Base-by-base conservation (phyloP, 2,329 filamentous ascomycete genomes). In the Zymoseptoria brevis region DNA sequence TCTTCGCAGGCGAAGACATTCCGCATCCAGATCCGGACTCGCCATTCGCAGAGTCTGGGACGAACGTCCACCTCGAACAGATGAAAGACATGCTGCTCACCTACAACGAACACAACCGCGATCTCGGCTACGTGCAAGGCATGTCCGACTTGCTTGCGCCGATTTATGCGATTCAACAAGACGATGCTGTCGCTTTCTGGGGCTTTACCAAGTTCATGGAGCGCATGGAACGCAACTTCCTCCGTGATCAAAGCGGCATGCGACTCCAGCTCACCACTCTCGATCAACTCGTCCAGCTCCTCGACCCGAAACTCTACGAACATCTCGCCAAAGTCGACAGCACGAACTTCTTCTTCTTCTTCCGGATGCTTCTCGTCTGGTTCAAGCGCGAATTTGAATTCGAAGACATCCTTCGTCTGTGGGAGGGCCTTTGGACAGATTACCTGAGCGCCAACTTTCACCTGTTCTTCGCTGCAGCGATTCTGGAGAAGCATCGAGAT, bases 281-380 rank as follows among this genome's bases (percentile, higher is more conserved):
- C 3, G 92, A 99, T 71, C 91, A 99, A 65, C 86, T 99, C 0
- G 91, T 97, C 11, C 91, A 96, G 71, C 89, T 99, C 59, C 92
- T 99, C 85, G 94, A 99, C 66, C 94, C 95, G 0, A 89, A 91
- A 71, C 84, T 99, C 7, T 97, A 96, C 75, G 81, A 89, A 1
- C 94, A 99, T 68, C 83, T 99, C 0, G 85, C 96, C 73, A 86
- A 83, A 16, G 89, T 92, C 19, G 95, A 99, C 69, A 95, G 89
- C 69, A 99, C 94, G 22, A 99, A 99, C 74, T 99, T 99, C 75
- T 99, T 99, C 76, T 99, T 99, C 79, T 97, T 99, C 80, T 99
- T 97, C 83, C 89, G 94, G 61, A 97, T 97, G 94, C 81, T 99
- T 35, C 81, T 99, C 1, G 94, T 99, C 8, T 99, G 94, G 94